phyloP scores from a whole-genome alignment of 345 rosid species.

The Toxicodendron radicans region DNA sequence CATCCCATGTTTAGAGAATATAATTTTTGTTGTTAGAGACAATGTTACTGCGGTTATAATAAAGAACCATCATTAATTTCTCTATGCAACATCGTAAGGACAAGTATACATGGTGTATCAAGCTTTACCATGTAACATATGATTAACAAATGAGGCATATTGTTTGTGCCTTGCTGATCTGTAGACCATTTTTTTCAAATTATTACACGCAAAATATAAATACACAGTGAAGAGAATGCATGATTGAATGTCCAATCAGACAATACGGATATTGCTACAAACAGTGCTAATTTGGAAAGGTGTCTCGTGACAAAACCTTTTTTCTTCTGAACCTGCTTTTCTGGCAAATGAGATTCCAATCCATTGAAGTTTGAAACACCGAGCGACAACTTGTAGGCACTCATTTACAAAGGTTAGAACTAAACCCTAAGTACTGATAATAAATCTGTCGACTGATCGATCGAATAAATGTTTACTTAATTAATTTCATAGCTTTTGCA shows the following conservation, averaged over 20 bases:
- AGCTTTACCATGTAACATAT: no score
- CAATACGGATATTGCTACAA: constrained; percentile 29
- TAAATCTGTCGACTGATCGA: not conserved
- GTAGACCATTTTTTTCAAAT: constrained; percentile 16
- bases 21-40: not conserved
- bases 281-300: constrained; percentile 44
- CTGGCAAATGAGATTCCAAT: constrained; percentile 37
- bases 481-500: not conserved
- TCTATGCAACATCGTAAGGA: no score
- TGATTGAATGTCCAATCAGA: constrained; percentile 39
- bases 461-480: not conserved
- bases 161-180: constrained; percentile 21
- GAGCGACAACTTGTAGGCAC: not conserved
- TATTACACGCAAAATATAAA: not conserved
- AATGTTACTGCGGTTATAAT: no score
- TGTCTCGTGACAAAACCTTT: constrained; percentile 44
- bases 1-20: not conserved
- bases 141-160: constrained; percentile 2
- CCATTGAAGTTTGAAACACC: constrained; percentile 7
- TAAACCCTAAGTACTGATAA: not conserved
- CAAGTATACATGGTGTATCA: no score
- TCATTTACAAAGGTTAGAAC: not conserved
- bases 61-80: not conserved
- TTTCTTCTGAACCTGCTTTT: constrained; percentile 23
- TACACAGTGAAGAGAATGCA: not conserved